Base-by-base conservation (phyloP, 208 protist species). In the Trypanosoma conorhini region DNA sequence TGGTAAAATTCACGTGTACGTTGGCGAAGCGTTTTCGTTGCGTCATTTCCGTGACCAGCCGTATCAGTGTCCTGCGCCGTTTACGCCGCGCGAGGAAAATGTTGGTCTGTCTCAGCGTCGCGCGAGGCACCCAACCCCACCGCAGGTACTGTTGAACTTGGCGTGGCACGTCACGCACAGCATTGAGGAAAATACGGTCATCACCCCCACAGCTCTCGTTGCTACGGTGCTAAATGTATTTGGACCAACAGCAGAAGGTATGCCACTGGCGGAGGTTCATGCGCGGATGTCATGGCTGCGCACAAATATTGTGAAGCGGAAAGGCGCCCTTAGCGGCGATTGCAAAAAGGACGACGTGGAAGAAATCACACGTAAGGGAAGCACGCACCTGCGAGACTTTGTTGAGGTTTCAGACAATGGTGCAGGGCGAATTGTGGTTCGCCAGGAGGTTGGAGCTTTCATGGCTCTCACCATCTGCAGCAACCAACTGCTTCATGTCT, bases 401-500 rank as follows among this genome's bases (percentile, higher is more conserved):
- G 67, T 89, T 21, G 65, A 70, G 10, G 70, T 86, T 51, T 61
- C 21, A n/a, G 55, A 55, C 5, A 59, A 63, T 38, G 51, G 59
- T 38, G 38, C 56, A 26, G 38, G 17, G 17, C 56, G 42, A 8
- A 72, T 91, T 9, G 42, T 56, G 17, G 79, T 86, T 71, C 67
- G 57, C 12, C 67, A 76, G 22, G 77, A 84, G 28, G 57, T 82
- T 8, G 72, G 69, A 12, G 79, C 87, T 7, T 80, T 72, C 12
- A 69, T 93, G 15, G 82, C 74, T 1, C 63, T 95, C 51, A 82
- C 83, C 62, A 96, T 95, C 28, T 88, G 74, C 67, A 86, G 85
- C 17, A 97, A 96, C 72, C 90, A 97, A 68, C 79, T 97, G 42
- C 85, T 97, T 70, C 92, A 97, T 62, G 48, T 93, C 38, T 96